Base-by-base conservation (phyloP, 805 yeast genomes). In the Cyberlindnera meyerae region DNA sequence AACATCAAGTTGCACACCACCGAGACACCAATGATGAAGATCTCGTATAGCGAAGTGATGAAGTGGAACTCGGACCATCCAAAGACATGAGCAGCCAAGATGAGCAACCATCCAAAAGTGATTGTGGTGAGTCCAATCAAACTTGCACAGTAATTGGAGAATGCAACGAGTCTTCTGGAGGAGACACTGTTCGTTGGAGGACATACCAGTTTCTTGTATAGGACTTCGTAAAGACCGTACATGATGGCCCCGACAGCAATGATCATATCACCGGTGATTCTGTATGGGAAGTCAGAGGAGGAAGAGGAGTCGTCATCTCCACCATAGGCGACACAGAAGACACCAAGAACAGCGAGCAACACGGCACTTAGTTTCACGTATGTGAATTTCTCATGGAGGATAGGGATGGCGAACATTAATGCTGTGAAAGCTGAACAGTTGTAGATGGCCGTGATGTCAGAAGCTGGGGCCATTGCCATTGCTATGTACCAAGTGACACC, bases 401-500 rank as follows among this genome's bases (percentile, higher is more conserved):
- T 58, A 1, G 88, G 84, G 18, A 87, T 78, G 4, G 94, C 86
- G 60, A 87, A 86, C 12, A 84, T 73, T 52, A 87, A 80, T 0
- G 95, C 95, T 4, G 89, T 81, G 57, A 87, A 87, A 0, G 95
- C 94, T 12, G 90, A 80, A 55, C 93, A 85, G 62, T 87, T 86
- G 62, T 86, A 87, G 42, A 86, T 86, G 4, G 96, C 96, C 3
- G 95, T 87, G 25, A 87, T 82, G 51, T 87, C 95, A 4, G 86
- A 70, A 0, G 94, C 86, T 20, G 88, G 82, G 1, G 95, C 79
- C 53, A 83, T 61, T 21, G 78, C 69, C 77, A 87, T 84, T 9
- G 95, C 82, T 13, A 83, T 71, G 55, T 85, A 87, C 96, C 96
- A 86, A 2, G 95, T 75, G 14, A 74, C 65, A 2, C 94, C 95